A percentile compares a stretch with the other conserved stretches of the same genome.
phyloP scores from a whole-genome alignment of 2,329 filamentous ascomycete species.

The Colletotrichum viniferum region DNA sequence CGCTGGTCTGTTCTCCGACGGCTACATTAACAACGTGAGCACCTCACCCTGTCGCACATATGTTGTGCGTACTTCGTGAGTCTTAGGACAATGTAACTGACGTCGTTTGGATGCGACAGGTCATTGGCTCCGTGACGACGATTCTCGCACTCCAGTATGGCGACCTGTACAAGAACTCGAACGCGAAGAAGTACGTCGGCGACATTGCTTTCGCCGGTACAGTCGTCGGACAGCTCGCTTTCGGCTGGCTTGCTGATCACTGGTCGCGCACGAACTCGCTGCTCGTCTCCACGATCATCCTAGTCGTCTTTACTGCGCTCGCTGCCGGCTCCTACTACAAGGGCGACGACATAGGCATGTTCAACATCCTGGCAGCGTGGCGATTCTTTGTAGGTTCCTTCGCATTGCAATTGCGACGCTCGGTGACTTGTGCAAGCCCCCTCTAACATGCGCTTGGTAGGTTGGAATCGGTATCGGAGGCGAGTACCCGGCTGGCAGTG shows the following conservation, averaged over 20 bases:
- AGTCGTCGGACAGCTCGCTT: slow-evolving; percentile 79
- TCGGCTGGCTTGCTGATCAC: slow-evolving; percentile 82
- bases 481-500: slow-evolving; percentile 83
- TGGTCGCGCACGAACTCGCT: slow-evolving; percentile 86
- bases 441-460: not conserved
- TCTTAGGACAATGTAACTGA: not conserved
- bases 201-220: slow-evolving; percentile 88
- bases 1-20: slow-evolving; percentile 88
- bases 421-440: not conserved
- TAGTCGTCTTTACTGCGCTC: slow-evolving; percentile 84
- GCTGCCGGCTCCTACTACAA: slow-evolving; percentile 77
- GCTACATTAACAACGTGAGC: slow-evolving; percentile 84
- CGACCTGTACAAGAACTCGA: slow-evolving; percentile 68
- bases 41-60: not conserved
- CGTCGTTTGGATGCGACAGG: slow-evolving; percentile 46
- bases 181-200: slow-evolving; percentile 74
- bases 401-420: rapidly evolving
- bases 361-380: slow-evolving; percentile 79
- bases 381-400: slow-evolving; percentile 73
- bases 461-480: slow-evolving; percentile 36
- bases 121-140: slow-evolving; percentile 88
- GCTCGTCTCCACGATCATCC: slow-evolving; percentile 79
- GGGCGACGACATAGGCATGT: slow-evolving; percentile 71
- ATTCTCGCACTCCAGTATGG: slow-evolving; percentile 74
- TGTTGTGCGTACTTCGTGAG: rapidly evolving